These are phyloP conservation scores for Xerocomus amazonicus DNA, from an alignment of 1,284 basidiomycete species.

Conservation along the genomic window DNA sequence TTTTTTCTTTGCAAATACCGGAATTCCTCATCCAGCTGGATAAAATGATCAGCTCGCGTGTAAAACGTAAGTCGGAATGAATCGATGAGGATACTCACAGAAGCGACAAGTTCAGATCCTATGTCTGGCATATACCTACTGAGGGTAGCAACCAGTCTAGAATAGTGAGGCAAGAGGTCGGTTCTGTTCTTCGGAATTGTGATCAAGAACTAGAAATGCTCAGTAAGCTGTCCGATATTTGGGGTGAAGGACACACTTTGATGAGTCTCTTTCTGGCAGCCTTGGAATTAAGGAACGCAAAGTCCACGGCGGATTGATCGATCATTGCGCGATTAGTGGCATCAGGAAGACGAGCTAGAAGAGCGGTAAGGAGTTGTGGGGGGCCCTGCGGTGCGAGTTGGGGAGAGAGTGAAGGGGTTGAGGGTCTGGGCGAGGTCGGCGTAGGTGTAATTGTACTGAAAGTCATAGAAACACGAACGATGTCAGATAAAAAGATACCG, in stretches of 20 bases:
- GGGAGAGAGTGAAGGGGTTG: slow-evolving; percentile 61
- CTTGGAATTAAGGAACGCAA: slow-evolving; percentile 95
- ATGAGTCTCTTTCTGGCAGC: slow-evolving; percentile 87
- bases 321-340: slow-evolving; percentile 90
- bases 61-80: background rate
- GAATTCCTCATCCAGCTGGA: slow-evolving; percentile 93
- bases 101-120: slow-evolving; percentile 74
- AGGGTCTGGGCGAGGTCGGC: slow-evolving; percentile 60
- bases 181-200: slow-evolving; percentile 86
- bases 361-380: slow-evolving; percentile 85
- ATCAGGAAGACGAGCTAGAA: slow-evolving; percentile 92
- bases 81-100: slow-evolving; percentile 48
- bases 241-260: slow-evolving; percentile 51
- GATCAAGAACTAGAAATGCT: slow-evolving; percentile 64
- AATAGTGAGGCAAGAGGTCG: slow-evolving; percentile 93
- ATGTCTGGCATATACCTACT: slow-evolving; percentile 94
- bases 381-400: slow-evolving; percentile 80
- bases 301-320: slow-evolving; percentile 93
- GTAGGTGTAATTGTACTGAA: slow-evolving; percentile 52
- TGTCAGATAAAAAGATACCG: slow-evolving; percentile 6
- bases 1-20: slow-evolving; percentile 94
- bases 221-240: slow-evolving; percentile 7
- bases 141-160: slow-evolving; percentile 84
- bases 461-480: background rate
- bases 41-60: slow-evolving; percentile 9